Evolutionary conservation across 345 rosid species (phyloP).

Genomic region (Pistacia vera): DNA sequence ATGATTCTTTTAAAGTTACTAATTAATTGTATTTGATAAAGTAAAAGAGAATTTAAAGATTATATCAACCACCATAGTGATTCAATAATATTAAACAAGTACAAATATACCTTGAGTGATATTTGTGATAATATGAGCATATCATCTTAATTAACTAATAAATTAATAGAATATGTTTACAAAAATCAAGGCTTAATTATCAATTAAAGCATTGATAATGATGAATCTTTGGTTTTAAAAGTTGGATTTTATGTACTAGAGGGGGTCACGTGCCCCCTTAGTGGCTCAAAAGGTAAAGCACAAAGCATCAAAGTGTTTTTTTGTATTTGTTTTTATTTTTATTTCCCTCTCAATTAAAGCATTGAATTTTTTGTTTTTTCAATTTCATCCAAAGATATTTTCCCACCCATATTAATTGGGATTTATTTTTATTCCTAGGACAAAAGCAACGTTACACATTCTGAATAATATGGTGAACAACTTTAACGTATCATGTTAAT

Average conservation of each 20-base stretch:
- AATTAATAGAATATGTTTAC: too few species aligned
- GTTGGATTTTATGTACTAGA: neutral
- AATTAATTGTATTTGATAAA: too few species aligned
- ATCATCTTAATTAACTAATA: too few species aligned
- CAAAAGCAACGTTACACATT: too few species aligned
- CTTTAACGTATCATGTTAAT: too few species aligned
- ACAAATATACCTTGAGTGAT: neutral
- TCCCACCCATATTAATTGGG: neutral
- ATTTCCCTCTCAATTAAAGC: neutral
- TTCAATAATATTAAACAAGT: too few species aligned
- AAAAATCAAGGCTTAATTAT: neutral
- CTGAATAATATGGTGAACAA: too few species aligned
- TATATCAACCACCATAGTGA: too few species aligned
- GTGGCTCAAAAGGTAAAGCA: neutral
- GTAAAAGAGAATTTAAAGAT: too few species aligned
- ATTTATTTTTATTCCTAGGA: too few species aligned
- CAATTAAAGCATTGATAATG: neutral
- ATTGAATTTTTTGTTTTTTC: neutral
- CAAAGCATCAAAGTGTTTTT: neutral
- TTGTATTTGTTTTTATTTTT: neutral
- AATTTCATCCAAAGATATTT: neutral
- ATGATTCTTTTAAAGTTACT: too few species aligned
- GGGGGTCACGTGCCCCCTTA: neutral
- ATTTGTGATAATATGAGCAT: too few species aligned
- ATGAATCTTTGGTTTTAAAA: neutral